Percentiles rank a stretch among this genome's conserved stretches.
These are phyloP conservation scores for Phytophthora palmivora DNA, from an alignment of 352 stramenopile species.

Conservation along the genomic window DNA sequence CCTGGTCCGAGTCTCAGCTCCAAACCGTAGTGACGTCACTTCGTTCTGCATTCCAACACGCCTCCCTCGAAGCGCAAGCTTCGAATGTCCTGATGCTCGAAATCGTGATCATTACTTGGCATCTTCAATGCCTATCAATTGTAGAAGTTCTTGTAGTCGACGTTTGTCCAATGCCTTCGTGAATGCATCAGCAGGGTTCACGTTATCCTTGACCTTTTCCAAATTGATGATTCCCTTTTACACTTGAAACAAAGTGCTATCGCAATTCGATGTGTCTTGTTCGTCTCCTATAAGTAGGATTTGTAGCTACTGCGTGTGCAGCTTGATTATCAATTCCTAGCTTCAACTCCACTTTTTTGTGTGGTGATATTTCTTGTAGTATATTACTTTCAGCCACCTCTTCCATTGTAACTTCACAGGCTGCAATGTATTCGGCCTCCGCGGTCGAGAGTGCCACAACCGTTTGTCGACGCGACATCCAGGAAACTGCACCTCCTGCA, in stretches of 20 bases:
- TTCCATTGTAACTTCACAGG: slow-evolving; percentile 4
- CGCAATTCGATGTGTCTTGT: no score
- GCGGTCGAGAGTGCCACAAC: background rate
- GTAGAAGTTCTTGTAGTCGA: background rate
- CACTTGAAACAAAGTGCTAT: background rate
- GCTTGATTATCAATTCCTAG: slow-evolving; percentile 1
- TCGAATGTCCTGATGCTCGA: no score
- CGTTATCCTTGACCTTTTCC: background rate
- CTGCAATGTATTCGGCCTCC: background rate
- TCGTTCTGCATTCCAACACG: no score
- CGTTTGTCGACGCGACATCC: slow-evolving; percentile 2
- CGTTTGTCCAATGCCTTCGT: slow-evolving; percentile 6
- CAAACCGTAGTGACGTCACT: no score
- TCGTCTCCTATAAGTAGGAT: no score
- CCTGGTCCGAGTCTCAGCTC: no score
- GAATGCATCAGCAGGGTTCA: slow-evolving; percentile 3
- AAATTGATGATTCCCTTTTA: background rate
- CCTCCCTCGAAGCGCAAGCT: no score
- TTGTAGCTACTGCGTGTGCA: no score
- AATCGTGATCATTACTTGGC: no score
- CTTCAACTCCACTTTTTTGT: background rate
- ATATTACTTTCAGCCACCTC: slow-evolving; percentile 1
- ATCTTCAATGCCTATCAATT: no score
- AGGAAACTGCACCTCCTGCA: slow-evolving; percentile 2
- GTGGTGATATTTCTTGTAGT: slow-evolving; percentile 1